These are phyloP conservation scores for Jacaranda mimosifolia DNA, from an alignment of 257 asterid genomes.

Conservation along the genomic window DNA sequence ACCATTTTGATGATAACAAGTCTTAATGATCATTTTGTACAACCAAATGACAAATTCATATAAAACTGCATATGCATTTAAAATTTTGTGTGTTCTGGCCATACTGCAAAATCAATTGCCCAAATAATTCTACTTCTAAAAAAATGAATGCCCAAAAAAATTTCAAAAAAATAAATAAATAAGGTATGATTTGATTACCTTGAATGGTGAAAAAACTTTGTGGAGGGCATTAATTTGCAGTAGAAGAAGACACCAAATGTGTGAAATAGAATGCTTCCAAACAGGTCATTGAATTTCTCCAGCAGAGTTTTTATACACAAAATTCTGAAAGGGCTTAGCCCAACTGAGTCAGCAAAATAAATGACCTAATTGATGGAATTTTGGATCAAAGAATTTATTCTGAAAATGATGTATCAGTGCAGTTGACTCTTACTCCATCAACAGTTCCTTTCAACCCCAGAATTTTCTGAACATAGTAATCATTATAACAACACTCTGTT, in stretches of 20 bases:
- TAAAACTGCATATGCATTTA: too few species aligned
- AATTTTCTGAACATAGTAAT: conserved; percentile 71
- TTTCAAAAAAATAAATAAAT: not conserved
- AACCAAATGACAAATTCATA: not conserved
- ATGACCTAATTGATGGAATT: conserved; percentile 45
- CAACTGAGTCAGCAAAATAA: conserved; percentile 43
- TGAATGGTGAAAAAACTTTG: conserved; percentile 2
- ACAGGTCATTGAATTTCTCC: conserved; percentile 23
- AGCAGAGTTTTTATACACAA: conserved; percentile 20
- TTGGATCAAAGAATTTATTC: conserved; percentile 55
- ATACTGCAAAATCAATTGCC: not conserved
- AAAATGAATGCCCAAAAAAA: too few species aligned
- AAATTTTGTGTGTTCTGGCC: not conserved
- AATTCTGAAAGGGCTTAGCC: conserved; percentile 38
- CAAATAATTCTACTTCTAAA: not conserved
- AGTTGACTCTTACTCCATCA: conserved; percentile 60
- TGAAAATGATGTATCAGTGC: conserved; percentile 63
- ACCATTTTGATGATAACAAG: too few species aligned
- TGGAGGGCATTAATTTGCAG: too few species aligned
- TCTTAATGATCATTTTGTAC: too few species aligned
- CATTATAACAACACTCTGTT: conserved; percentile 54
- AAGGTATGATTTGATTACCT: not conserved
- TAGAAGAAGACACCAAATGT: conserved; percentile 19
- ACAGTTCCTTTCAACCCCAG: conserved; percentile 58
- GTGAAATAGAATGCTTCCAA: conserved; percentile 33